Evolutionary conservation across 2,329 filamentous ascomycete genomes (phyloP).

Genomic region (Aurifilum marmelostoma): DNA sequence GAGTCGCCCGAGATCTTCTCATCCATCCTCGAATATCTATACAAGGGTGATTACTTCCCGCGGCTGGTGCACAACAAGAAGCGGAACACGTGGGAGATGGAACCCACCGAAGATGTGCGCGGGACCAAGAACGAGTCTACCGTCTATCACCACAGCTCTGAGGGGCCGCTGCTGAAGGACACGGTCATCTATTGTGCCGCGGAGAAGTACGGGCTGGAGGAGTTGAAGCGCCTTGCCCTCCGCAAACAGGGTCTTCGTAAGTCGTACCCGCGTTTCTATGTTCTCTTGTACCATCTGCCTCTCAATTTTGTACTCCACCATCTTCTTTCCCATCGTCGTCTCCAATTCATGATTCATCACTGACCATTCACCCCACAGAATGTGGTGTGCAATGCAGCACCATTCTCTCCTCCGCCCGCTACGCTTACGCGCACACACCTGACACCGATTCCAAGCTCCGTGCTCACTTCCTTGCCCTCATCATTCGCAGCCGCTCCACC

Average conservation of each 20-base stretch:
- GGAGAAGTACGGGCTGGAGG: slow-evolving; percentile 79
- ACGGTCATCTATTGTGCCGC: slow-evolving; percentile 91
- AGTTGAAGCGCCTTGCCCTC: slow-evolving; percentile 81
- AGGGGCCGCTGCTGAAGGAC: slow-evolving; percentile 77
- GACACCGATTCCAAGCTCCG: slow-evolving; percentile 89
- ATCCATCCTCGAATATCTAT: slow-evolving; percentile 85
- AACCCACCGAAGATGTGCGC: slow-evolving; percentile 57
- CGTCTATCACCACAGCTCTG: slow-evolving; percentile 67
- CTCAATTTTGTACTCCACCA: background rate
- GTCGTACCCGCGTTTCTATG: slow-evolving; percentile 32
- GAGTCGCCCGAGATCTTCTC: slow-evolving; percentile 92
- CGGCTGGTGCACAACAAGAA: slow-evolving; percentile 81
- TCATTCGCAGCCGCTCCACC: slow-evolving; percentile 83
- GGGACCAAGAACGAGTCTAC: slow-evolving; percentile 60
- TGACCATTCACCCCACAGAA: slow-evolving; percentile 46
- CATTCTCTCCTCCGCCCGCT: slow-evolving; percentile 85
- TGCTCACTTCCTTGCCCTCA: slow-evolving; percentile 88
- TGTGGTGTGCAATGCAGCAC: slow-evolving; percentile 82
- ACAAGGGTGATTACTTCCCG: slow-evolving; percentile 93
- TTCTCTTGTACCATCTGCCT: background rate
- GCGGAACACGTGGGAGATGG: slow-evolving; percentile 80
- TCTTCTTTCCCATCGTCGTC: background rate
- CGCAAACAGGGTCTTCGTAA: slow-evolving; percentile 85
- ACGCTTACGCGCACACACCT: slow-evolving; percentile 85
- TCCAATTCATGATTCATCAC: slow-evolving; percentile 6